Evolutionary conservation across 805 yeast species (phyloP), one percentile per base, ranked within the genome.

Genomic region (Cyberlindnera bimundalis): DNA sequence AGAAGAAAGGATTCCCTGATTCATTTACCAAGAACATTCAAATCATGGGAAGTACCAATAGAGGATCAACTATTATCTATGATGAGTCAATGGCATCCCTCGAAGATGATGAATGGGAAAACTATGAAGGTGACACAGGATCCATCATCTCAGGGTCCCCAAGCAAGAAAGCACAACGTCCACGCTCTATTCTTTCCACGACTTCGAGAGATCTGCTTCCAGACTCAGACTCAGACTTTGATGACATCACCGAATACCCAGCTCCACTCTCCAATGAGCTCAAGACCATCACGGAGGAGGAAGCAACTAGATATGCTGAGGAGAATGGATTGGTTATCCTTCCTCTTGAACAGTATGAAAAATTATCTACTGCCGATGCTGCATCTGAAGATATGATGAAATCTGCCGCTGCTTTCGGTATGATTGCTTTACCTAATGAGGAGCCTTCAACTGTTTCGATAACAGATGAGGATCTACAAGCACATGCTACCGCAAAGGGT

Each of bases 241-340:
- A 52, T 6, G 55, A 55, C 24, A 34, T 36, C 20, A 55, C 51
- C n/a, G 34, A 33, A 29, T 42, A 29, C 30, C 41, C 30, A 16
- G 56, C 52, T 3, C 58, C 56, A 4, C 32, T 56, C 14, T 54
- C 60, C 1, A 39, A 47, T 34, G 60, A 56, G 29, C 25, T 56
- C 12, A 39, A 46, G 13, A 31, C 35, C 2, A 38, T 58, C 12
- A 39, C 59, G 2, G 43, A 50, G 16, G 45, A 39, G 4, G 60
- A 59, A n/a, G 53, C 65, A 14, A 54, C 61, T 37, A 35, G 50
- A 9, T 64, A 59, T 39, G 68, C 66, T 6, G 46, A 52, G 9
- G 42, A 47, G 18, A 58, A 62, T 38, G 50, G 55, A 13, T 35
- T 64, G 34, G 59, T 62, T 1, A 23, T 61, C n/a, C 30, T 61